Conservation (phyloP, 2,329 filamentous ascomycete genomes). For the Lecanicillium sp. region DNA sequence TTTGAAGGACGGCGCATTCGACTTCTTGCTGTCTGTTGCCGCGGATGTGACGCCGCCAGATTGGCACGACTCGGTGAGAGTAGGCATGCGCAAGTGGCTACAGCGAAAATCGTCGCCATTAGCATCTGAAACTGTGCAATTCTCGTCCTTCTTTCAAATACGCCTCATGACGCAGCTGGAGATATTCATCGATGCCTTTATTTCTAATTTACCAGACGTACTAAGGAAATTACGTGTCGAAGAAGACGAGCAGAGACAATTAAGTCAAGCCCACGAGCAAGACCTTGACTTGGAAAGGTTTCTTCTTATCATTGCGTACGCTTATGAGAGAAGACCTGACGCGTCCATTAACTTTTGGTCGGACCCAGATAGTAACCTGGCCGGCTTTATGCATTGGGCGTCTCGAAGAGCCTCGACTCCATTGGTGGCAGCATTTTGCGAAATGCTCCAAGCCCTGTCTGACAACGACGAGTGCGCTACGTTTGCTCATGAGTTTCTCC, state of each 20-base stretch:
- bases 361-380: slow-evolving; percentile 85
- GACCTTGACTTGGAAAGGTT: slow-evolving; percentile 80
- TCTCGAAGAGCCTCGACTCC: slow-evolving; percentile 90
- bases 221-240: slow-evolving; percentile 78
- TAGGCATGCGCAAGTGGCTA: slow-evolving; percentile 73
- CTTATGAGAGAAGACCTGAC: slow-evolving; percentile 79
- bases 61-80: slow-evolving; percentile 82
- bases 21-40: slow-evolving; percentile 81
- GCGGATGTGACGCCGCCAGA: slow-evolving; percentile 72
- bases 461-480: slow-evolving; percentile 75
- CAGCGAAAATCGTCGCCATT: slow-evolving; percentile 71
- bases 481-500: slow-evolving; percentile 78
- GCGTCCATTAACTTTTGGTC: slow-evolving; percentile 86
- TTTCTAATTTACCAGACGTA: slow-evolving; percentile 90
- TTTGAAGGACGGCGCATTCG: slow-evolving; percentile 82
- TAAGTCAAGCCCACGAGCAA: slow-evolving; percentile 57
- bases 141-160: slow-evolving; percentile 64
- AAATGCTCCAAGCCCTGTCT: slow-evolving; percentile 86
- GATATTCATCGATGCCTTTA: slow-evolving; percentile 82
- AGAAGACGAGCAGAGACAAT: slow-evolving; percentile 78
- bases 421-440: slow-evolving; percentile 92
- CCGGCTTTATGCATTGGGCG: slow-evolving; percentile 96
- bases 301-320: slow-evolving; percentile 83
- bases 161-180: slow-evolving; percentile 77
- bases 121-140: slow-evolving; percentile 57